These are phyloP conservation scores for Nicotiana rustica DNA, from an alignment of 305 asterid species.

Conservation along the genomic window DNA sequence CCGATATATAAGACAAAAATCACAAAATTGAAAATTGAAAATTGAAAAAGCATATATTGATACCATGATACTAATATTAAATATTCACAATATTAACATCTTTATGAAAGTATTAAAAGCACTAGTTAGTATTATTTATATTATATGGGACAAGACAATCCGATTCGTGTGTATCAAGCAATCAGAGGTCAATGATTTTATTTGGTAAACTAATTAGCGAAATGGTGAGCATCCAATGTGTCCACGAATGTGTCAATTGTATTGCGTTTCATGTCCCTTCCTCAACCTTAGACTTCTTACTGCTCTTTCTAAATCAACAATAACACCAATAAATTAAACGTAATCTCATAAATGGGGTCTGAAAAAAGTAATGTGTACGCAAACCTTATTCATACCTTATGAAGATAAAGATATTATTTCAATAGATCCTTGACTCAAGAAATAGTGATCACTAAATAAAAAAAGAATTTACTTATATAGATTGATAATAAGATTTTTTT, in stretches of 20 bases:
- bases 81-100: background rate
- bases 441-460: no score
- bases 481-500: background rate
- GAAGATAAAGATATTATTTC: no score
- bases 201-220: background rate
- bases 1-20: no score
- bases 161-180: background rate
- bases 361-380: no score
- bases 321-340: no score
- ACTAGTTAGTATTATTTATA: background rate
- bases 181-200: background rate
- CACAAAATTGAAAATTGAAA: no score
- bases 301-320: background rate
- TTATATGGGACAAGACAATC: background rate
- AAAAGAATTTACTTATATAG: background rate
- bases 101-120: background rate
- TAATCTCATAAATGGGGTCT: no score
- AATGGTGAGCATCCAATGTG: background rate
- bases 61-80: no score
- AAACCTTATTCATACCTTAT: no score
- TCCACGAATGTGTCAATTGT: background rate
- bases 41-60: no score
- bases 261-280: conserved; percentile 16
- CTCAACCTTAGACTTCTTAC: background rate
- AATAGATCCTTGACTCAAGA: no score